Conservation (phyloP, 2,329 filamentous ascomycete species). For the Cladosporium velox region DNA sequence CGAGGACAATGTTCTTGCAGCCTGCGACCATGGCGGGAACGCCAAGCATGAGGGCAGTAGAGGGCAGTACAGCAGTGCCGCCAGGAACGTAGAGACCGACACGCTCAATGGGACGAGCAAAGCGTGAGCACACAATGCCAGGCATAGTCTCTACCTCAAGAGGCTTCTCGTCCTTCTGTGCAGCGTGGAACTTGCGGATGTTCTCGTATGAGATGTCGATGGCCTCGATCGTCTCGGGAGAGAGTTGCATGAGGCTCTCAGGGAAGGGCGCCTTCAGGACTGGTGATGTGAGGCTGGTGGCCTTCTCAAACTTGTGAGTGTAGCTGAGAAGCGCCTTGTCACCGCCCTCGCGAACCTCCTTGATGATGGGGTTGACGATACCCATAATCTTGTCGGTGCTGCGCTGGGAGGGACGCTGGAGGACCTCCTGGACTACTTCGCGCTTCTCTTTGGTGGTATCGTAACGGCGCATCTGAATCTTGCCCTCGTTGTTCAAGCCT, state of each 20-base stretch:
- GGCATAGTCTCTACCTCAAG: constrained; percentile 96
- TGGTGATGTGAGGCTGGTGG: constrained; percentile 83
- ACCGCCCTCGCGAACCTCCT: constrained; percentile 78
- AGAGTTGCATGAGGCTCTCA: constrained; percentile 78
- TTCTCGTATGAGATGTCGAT: constrained; percentile 94
- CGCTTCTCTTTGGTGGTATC: constrained; percentile 65
- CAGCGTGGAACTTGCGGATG: constrained; percentile 89
- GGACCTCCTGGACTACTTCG: constrained; percentile 68
- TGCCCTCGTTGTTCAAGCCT: constrained; percentile 50
- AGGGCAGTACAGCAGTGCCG: constrained; percentile 94
- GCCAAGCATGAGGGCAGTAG: constrained; percentile 95
- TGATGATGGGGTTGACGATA: constrained; percentile 88
- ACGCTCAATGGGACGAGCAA: constrained; percentile 86
- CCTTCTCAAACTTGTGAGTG: constrained; percentile 98
- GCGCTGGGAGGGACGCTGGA: constrained; percentile 89
- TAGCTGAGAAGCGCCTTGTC: constrained; percentile 88
- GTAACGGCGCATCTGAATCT: constrained; percentile 81
- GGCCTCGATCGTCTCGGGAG: constrained; percentile 81
- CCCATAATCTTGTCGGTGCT: constrained; percentile 92
- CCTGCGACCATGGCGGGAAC: constrained; percentile 97
- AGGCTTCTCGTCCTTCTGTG: constrained; percentile 81
- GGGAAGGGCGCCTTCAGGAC: constrained; percentile 90
- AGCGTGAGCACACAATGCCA: constrained; percentile 90
- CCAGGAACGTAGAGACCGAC: constrained; percentile 97
- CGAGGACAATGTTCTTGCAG: constrained; percentile 91